Evolutionary conservation across 163 green algal species (phyloP).

Genomic region (Scenedesmus sp.): DNA sequence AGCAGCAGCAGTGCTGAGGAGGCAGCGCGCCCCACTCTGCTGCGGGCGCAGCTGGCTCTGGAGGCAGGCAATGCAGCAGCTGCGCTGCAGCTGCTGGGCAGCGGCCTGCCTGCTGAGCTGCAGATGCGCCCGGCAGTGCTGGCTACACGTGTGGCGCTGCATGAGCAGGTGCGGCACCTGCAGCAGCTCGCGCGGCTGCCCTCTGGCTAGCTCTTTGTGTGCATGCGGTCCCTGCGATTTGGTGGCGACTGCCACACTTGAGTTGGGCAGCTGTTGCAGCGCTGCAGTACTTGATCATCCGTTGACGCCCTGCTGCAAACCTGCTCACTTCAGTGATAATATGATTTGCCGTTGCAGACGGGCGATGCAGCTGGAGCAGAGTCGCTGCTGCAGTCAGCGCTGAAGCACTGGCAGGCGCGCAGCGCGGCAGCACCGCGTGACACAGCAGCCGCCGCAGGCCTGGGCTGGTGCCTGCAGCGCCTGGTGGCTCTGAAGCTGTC

Average conservation of each 20-base stretch:
- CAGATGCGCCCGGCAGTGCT: conserved; percentile 61
- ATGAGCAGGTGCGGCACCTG: conserved; percentile 61
- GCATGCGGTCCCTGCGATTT: not conserved
- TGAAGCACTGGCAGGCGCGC: conserved; percentile 57
- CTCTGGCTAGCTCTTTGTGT: not conserved
- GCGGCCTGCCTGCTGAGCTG: conserved; percentile 51
- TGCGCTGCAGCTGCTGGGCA: conserved; percentile 52
- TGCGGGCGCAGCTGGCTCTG: conserved; percentile 77
- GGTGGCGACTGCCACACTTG: no score
- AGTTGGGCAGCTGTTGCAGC: no score
- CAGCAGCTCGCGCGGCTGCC: no score
- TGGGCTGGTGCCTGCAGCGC: conserved; percentile 66
- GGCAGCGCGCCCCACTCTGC: conserved; percentile 46
- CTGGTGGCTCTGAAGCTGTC: conserved; percentile 68
- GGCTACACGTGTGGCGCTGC: conserved; percentile 70
- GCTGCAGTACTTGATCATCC: not conserved
- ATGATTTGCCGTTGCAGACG: conserved; percentile 39
- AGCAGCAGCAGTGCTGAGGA: conserved; percentile 26
- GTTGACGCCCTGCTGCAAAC: not conserved
- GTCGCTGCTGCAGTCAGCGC: conserved; percentile 56
- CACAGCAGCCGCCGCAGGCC: not conserved
- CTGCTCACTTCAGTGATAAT: no score
- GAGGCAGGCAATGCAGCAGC: conserved; percentile 54
- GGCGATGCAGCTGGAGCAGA: conserved; percentile 66
- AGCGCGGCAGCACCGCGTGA: not conserved